Evolutionary conservation across 2,329 filamentous ascomycete species (phyloP).

Genomic region (Basipetospora chlamydospora): DNA sequence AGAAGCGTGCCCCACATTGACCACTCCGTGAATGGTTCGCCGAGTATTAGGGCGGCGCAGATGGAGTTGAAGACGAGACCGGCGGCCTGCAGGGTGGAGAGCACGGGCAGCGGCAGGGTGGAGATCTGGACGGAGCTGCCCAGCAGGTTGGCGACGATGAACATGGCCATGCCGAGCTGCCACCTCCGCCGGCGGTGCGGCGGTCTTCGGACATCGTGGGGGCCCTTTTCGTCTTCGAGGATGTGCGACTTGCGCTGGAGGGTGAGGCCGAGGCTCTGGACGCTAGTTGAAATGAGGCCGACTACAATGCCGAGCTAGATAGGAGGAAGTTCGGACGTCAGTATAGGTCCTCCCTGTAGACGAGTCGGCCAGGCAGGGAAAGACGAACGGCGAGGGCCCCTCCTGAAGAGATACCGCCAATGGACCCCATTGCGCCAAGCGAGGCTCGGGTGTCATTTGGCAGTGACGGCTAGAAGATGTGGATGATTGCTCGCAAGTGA

Average conservation of each 20-base stretch:
- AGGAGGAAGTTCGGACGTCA: no score
- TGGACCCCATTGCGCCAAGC: slow-evolving; percentile 5
- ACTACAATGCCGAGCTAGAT: slow-evolving; percentile 77
- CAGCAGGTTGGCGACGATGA: slow-evolving; percentile 83
- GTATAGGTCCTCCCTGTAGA: no score
- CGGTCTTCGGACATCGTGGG: slow-evolving; percentile 64
- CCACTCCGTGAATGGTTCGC: slow-evolving; percentile 86
- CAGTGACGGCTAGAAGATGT: no score
- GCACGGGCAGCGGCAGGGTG: slow-evolving; percentile 79
- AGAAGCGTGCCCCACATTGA: slow-evolving; percentile 83
- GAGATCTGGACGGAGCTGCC: slow-evolving; percentile 97
- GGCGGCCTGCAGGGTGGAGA: slow-evolving; percentile 89
- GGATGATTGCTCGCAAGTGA: no score
- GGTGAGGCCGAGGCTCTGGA: slow-evolving; percentile 89
- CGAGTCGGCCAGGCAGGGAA: slow-evolving; percentile 4
- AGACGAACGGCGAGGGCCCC: slow-evolving; percentile 59
- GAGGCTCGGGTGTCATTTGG: slow-evolving; percentile 5
- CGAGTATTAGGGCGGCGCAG: slow-evolving; percentile 82
- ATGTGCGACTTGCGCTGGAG: slow-evolving; percentile 97
- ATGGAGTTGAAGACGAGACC: slow-evolving; percentile 98
- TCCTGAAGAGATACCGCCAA: slow-evolving; percentile 58
- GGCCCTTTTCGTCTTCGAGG: slow-evolving; percentile 85
- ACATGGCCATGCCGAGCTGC: slow-evolving; percentile 97
- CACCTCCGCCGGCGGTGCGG: slow-evolving; percentile 83
- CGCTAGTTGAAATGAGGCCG: slow-evolving; percentile 81